Conservation (phyloP, 2,329 filamentous ascomycete genomes). For the Stromatinia cepivora region DNA sequence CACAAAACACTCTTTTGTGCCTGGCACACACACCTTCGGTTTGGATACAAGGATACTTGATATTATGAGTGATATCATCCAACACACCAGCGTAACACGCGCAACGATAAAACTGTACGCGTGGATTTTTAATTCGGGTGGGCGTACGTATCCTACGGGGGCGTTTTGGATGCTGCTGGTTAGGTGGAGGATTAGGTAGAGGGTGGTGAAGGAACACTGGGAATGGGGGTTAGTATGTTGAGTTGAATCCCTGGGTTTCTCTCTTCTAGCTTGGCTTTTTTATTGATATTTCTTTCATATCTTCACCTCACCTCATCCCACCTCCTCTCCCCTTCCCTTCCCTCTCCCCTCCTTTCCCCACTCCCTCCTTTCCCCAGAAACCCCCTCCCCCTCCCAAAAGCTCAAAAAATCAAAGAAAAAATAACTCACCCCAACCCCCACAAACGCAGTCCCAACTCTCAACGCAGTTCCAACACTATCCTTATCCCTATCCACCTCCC, state of each 20-base stretch:
- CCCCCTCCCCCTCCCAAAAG: no score
- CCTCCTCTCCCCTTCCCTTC: not conserved
- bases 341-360: no score
- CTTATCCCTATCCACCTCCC: not conserved
- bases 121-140: slow-evolving; percentile 32
- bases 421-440: slow-evolving; percentile 32
- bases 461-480: not conserved
- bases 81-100: slow-evolving; percentile 30
- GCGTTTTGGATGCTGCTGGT: slow-evolving; percentile 30
- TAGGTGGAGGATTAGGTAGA: slow-evolving; percentile 33
- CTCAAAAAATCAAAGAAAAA: not conserved
- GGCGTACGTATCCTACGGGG: slow-evolving; percentile 28
- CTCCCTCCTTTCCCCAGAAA: not conserved
- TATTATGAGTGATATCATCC: slow-evolving; percentile 31
- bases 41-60: slow-evolving; percentile 30
- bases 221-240: not conserved
- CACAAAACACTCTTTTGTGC: slow-evolving; percentile 25
- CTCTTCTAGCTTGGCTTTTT: not conserved
- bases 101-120: slow-evolving; percentile 35
- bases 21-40: slow-evolving; percentile 25
- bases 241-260: no score
- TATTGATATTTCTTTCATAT: not conserved
- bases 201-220: slow-evolving; percentile 31
- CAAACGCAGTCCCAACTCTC: slow-evolving; percentile 16
- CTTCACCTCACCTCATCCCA: no score